Base-by-base conservation (phyloP, 768 basidiomycete species). In the Russula lepida region DNA sequence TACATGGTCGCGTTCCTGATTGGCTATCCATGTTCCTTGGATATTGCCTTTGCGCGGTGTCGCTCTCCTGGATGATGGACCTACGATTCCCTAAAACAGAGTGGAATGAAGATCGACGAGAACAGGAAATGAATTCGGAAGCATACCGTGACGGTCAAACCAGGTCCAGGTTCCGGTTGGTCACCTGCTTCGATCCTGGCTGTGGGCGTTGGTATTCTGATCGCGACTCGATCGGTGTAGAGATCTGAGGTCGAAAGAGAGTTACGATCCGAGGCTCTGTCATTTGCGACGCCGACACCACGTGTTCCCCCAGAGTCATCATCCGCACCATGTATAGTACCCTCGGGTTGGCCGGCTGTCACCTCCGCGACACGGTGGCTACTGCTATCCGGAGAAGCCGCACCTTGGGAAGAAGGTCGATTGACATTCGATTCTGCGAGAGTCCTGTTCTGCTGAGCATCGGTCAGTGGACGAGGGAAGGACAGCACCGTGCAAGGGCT, bases 11-110 rank as follows among this genome's bases (percentile, higher is more conserved):
- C 6, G 51, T 17, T 23, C 32, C 30, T 44, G 2, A 43, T 54
- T 49, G 27, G 51, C 52, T 4, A 54, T 25, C 62, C 61, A 62
- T 21, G 12, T 58, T 25, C 61, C 61, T 48, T 41, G 47, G 35
- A 62, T 21, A 6, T 41, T 30, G n/a, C 62, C 62, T 8, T 39
- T 27, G 9, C 30, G 44, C 2, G 41, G 21, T 13, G 39, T 6
- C 4, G 1, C 23, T 23, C 19, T 27, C n/a, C 11, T 44, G 43
- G 43, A 12, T 3, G 35, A 27, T 41, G 35, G 21, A 30, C 28
- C 28, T 28, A 17, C 21, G 19, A 9, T 44, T 47, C 41, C 62
- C 62, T 63, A 33, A 25, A 47, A 27, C 17, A 21, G 7, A 39
- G 12, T 17, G 21, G 7, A 60, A 21, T 33, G 11, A 21, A 53